phyloP scores from a whole-genome alignment of 768 basidiomycete genomes.

The Lactifluus echinatus region DNA sequence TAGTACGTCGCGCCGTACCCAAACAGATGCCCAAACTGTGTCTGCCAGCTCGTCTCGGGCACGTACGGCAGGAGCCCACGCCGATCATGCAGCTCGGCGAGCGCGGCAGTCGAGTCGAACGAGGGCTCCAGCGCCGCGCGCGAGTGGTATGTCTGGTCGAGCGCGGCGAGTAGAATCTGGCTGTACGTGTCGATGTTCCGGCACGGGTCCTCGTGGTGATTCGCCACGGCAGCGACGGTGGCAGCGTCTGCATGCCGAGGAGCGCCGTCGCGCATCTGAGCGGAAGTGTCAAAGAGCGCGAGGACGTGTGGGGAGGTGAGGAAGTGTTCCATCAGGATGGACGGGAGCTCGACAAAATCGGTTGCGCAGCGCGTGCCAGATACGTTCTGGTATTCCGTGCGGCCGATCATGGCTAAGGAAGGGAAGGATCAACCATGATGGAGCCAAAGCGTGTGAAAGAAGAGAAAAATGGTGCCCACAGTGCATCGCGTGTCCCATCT shows the following conservation, averaged over 20 bases:
- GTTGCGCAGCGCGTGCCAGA: conserved; percentile 96
- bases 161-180: conserved; percentile 79
- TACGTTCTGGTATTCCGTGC: conserved; percentile 96
- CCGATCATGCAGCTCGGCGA: conserved; percentile 52
- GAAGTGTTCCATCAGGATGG: conserved; percentile 98
- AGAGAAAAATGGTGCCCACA: conserved; percentile 52
- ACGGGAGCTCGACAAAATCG: conserved; percentile 96
- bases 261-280: no score
- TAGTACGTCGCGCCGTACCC: conserved; percentile 98
- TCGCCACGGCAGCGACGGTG: conserved; percentile 38
- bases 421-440: background rate
- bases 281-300: conserved; percentile 61
- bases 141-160: conserved; percentile 91
- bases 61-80: conserved; percentile 81
- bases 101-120: conserved; percentile 68
- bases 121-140: conserved; percentile 39
- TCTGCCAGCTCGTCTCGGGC: conserved; percentile 83
- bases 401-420: conserved; percentile 87
- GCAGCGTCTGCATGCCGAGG: conserved; percentile 30
- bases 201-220: conserved; percentile 69
- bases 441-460: background rate
- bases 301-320: conserved; percentile 77
- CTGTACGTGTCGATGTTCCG: conserved; percentile 81
- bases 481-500: conserved; percentile 99
- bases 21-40: conserved; percentile 90